Evolutionary conservation across 2,329 filamentous ascomycete genomes (phyloP), one percentile per base, ranked within the genome.

Genomic region (Didymella keratinophila): DNA sequence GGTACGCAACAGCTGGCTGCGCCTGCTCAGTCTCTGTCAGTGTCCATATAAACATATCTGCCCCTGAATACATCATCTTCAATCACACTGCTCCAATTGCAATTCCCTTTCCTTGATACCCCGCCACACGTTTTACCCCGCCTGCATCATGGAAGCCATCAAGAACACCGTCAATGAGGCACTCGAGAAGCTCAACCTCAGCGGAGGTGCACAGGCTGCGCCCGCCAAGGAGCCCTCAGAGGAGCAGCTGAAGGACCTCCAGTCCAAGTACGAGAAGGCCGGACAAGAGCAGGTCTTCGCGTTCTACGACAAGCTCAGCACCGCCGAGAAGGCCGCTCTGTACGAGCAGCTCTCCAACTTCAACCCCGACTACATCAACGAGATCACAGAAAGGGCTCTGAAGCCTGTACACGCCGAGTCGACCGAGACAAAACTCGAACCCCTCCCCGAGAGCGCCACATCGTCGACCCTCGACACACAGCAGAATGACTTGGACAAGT

Each of bases 401-500:
- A 87, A 93, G 80, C 91, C 93, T 28, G 86, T 89, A 61, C 84
- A 89, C 71, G 63, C 80, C 52, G 83, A 87, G 61, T 80, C 81
- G 60, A 78, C 83, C 54, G 83, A 78, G 63, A 74, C 79, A 16
- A 80, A 81, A 62, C 87, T 98, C 74, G 92, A 97, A 79, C 94
- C 94, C 51, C 87, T 99, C 23, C 95, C 95, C 63, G 89, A 92
- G 45, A 88, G 89, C 57, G 92, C 92, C 47, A 92, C 88, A 46
- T 95, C 93, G 50, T 97, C 93, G 58, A 92, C 97, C 70, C 87
- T 98, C 76, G 94, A 98, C 79, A 96, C 93, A 60, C 86, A 90
- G 70, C 78, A 88, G 49, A 86, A 87, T 58, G 89, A 96, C 74
- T 85, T 97, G 62, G 82, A 91, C 67, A 86, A 84, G 77, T 99